These are phyloP conservation scores for Filosporella fistucella DNA, from an alignment of 495 filamentous ascomycete genomes.

Conservation along the genomic window DNA sequence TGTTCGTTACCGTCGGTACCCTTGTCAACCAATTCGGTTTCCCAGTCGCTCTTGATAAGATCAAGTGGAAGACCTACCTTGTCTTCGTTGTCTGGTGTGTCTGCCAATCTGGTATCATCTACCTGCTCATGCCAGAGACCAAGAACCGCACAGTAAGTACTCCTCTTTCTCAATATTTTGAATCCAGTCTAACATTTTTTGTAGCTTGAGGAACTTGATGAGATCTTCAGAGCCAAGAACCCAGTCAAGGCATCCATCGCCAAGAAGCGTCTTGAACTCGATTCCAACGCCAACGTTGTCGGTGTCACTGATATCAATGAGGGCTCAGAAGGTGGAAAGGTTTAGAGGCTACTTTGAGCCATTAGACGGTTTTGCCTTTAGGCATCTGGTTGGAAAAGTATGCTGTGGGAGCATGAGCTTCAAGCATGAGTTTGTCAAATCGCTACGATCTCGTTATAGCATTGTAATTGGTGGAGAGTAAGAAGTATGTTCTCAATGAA, in stretches of 20 bases:
- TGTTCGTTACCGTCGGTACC: slow-evolving; percentile 24
- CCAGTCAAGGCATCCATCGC: slow-evolving; percentile 48
- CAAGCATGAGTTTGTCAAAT: too few relatives aligned
- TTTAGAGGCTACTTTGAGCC: too few relatives aligned
- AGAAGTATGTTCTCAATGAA: too few relatives aligned
- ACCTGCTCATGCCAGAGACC: slow-evolving; percentile 22
- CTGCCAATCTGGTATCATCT: slow-evolving; percentile 18
- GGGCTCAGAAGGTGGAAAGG: too few relatives aligned
- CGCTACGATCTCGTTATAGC: too few relatives aligned
- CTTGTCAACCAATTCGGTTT: slow-evolving; percentile 41
- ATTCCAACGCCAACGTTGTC: slow-evolving; percentile 21
- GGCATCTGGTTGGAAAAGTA: too few relatives aligned
- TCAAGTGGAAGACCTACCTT: slow-evolving; percentile 38
- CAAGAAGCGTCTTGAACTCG: slow-evolving; percentile 38
- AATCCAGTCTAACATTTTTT: background rate
- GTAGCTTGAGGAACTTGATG: slow-evolving; percentile 57
- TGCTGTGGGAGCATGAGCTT: too few relatives aligned
- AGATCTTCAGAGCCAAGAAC: slow-evolving; percentile 54
- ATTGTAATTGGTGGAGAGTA: too few relatives aligned
- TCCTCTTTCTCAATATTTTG: background rate
- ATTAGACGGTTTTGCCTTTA: too few relatives aligned
- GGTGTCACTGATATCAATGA: slow-evolving; percentile 16
- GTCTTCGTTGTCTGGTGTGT: slow-evolving; percentile 19
- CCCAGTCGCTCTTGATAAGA: slow-evolving; percentile 27
- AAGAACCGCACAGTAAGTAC: slow-evolving; percentile 24